A percentile compares a stretch with the other conserved stretches of the same genome.
These are phyloP conservation scores for Solanum sitiens DNA, from an alignment of 257 asterid genomes.

Conservation along the genomic window DNA sequence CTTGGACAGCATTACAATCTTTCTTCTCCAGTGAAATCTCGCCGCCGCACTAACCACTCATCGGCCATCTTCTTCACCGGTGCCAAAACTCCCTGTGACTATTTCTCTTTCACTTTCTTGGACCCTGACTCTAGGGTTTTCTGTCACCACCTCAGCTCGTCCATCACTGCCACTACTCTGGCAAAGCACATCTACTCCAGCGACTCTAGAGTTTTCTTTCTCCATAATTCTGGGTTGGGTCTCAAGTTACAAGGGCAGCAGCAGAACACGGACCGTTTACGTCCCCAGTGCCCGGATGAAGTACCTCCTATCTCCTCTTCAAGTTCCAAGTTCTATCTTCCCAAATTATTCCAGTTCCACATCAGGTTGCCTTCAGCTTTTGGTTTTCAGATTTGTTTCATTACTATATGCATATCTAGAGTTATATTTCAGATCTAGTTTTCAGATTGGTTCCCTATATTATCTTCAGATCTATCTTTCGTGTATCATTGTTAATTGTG, in stretches of 20 bases:
- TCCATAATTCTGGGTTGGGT: neutral
- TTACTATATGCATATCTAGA: neutral
- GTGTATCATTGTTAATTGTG: neutral
- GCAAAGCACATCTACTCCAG: neutral
- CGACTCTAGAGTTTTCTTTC: neutral
- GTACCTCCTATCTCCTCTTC: neutral
- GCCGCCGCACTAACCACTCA: neutral
- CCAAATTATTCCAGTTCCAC: neutral
- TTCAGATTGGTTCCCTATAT: neutral
- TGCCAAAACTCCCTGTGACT: neutral
- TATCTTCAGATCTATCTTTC: neutral
- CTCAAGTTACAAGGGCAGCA: neutral
- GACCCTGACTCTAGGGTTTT: neutral
- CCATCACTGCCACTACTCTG: neutral
- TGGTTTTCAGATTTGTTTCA: neutral
- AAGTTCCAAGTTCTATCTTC: neutral
- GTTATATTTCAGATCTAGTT: neutral
- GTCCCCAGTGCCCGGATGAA: no score
- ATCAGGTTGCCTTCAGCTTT: neutral
- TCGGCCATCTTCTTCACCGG: neutral
- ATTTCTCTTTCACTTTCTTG: neutral
- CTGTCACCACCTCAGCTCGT: neutral
- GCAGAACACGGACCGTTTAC: no score
- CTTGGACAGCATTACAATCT: no score
- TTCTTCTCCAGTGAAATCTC: neutral